These are phyloP conservation scores for Hyaloscypha hepaticicola DNA, from an alignment of 495 filamentous ascomycete species.

Conservation along the genomic window DNA sequence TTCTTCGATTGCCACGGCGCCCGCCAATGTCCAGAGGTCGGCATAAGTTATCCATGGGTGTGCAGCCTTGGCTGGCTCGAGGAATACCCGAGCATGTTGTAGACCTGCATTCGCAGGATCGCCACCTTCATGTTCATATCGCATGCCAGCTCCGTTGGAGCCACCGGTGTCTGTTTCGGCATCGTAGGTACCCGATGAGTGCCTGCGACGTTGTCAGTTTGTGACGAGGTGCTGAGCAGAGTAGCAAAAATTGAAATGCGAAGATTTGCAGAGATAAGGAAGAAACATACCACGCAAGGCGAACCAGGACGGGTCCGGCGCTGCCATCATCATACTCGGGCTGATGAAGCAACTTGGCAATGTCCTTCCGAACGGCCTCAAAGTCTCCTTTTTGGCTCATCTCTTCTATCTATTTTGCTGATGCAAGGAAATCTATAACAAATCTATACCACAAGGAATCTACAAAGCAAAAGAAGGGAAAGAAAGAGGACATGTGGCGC, in stretches of 20 bases:
- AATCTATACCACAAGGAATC: conserved; percentile 3
- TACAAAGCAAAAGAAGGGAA: background rate
- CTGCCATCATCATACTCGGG: conserved; percentile 63
- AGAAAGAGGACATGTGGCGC: background rate
- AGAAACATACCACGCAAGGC: conserved; percentile 55
- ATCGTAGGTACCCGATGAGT: conserved; percentile 62
- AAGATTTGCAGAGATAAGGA: conserved; percentile 19
- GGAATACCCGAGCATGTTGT: conserved; percentile 60
- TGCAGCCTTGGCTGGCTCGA: conserved; percentile 55
- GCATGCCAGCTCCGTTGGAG: conserved; percentile 64
- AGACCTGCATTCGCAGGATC: conserved; percentile 64
- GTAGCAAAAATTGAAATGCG: conserved; percentile 4
- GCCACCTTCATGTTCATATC: conserved; percentile 61
- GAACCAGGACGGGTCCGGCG: conserved; percentile 60
- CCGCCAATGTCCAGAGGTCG: conserved; percentile 62
- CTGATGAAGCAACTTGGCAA: conserved; percentile 53
- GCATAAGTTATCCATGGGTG: conserved; percentile 65
- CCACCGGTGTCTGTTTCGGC: conserved; percentile 57
- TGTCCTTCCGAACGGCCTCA: conserved; percentile 53
- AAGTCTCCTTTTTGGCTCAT: conserved; percentile 42
- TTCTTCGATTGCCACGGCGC: conserved; percentile 55
- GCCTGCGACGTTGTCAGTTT: conserved; percentile 39
- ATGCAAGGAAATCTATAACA: background rate
- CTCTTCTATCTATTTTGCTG: background rate
- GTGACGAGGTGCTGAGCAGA: background rate